Evolutionary conservation across 148 eudicot genomes (phyloP).

Genomic region (Fagopyrum esculentum): DNA sequence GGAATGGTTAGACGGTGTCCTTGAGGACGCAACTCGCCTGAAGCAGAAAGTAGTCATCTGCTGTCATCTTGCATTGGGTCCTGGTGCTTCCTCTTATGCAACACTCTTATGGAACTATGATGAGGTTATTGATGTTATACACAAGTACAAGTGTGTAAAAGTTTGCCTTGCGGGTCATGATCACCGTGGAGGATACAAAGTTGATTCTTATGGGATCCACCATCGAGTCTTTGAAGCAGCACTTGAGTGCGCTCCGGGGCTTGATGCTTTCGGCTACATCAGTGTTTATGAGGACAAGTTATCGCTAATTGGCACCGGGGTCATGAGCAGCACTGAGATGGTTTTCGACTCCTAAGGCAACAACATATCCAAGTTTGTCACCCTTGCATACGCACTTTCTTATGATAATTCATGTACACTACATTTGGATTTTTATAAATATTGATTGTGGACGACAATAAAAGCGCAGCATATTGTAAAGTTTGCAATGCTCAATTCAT

Average conservation of each 20-base stretch:
- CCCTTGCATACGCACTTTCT: neutral
- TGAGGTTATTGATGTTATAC: constrained; percentile 79
- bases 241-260: constrained; percentile 79
- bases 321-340: constrained; percentile 73
- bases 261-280: constrained; percentile 65
- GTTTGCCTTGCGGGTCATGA: constrained; percentile 78
- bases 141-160: constrained; percentile 74
- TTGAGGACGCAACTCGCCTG: constrained; percentile 49
- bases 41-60: constrained; percentile 73
- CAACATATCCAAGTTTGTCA: constrained; percentile 2
- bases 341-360: constrained; percentile 38
- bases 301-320: constrained; percentile 54
- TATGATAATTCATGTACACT: neutral
- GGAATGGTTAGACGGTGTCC: constrained; percentile 66
- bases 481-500: neutral
- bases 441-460: neutral
- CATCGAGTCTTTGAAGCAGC: constrained; percentile 93
- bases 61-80: constrained; percentile 75
- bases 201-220: constrained; percentile 77
- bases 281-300: constrained; percentile 70
- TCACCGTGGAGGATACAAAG: constrained; percentile 61
- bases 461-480: neutral
- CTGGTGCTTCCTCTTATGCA: constrained; percentile 41
- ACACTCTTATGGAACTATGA: constrained; percentile 84
- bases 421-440: neutral